Conservation (phyloP, 805 yeast genomes). For the Yarrowia yakushimensis region DNA sequence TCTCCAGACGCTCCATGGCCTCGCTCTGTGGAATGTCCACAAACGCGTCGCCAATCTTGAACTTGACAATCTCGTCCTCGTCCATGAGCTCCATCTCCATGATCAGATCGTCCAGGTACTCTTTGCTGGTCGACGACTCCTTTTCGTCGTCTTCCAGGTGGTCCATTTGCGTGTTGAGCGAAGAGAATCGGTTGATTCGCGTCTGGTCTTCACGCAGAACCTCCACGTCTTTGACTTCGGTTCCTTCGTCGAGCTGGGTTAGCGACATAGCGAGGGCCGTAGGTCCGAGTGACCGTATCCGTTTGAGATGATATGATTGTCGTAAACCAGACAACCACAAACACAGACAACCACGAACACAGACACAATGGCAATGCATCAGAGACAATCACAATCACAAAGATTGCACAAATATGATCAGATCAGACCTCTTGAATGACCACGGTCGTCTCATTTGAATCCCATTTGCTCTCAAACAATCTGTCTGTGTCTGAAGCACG, state of each 20-base stretch:
- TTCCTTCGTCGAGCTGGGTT: constrained; percentile 28
- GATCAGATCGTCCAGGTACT: constrained; percentile 79
- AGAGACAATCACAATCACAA: too few relatives aligned
- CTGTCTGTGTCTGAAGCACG: too few relatives aligned
- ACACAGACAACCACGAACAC: too few relatives aligned
- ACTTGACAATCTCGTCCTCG: constrained; percentile 46
- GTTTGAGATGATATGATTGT: too few relatives aligned
- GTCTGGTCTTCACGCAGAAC: constrained; percentile 85
- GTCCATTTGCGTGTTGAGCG: constrained; percentile 70
- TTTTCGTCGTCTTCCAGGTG: constrained; percentile 49
- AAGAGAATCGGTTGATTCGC: constrained; percentile 82
- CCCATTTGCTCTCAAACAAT: too few relatives aligned
- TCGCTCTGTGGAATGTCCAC: constrained; percentile 63
- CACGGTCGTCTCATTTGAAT: too few relatives aligned
- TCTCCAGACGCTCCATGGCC: constrained; percentile 65
- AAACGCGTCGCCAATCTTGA: constrained; percentile 77
- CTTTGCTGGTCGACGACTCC: constrained; percentile 64
- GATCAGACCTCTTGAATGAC: too few relatives aligned
- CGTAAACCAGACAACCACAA: too few relatives aligned
- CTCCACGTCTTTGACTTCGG: constrained; percentile 40
- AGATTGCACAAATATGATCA: too few relatives aligned
- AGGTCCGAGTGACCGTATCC: too few relatives aligned
- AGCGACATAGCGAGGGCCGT: too few relatives aligned
- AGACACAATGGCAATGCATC: too few relatives aligned
- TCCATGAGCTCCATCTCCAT: constrained; percentile 84